Base-by-base conservation (phyloP, 805 yeast genomes). In the Spathaspora hagerdaliae region DNA sequence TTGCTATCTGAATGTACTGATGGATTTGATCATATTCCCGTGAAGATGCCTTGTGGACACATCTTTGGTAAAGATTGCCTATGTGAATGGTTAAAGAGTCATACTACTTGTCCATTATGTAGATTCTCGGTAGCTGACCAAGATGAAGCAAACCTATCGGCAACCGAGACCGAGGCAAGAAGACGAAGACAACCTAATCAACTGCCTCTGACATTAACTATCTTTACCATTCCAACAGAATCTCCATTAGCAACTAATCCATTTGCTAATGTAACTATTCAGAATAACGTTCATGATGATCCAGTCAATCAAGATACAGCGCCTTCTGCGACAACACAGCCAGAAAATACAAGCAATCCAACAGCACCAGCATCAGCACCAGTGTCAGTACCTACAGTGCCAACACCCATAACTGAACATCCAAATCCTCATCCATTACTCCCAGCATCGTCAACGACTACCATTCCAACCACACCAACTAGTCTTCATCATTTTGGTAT, bases 61-160 rank as follows among this genome's bases (percentile, higher is more conserved):
- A 59, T 82, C 0, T 92, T 94, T 70, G 98, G 99, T 6, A 75
- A 82, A 50, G 77, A 79, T n/a, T 92, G 99, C 68, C 69, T 90
- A 24, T 78, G 73, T 47, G 87, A 85, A 54, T 92, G 99, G 99
- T 77, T 92, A 42, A 77, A 75, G 49, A 67, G 78, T 24, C 82
- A 85, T 55, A 76, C 79, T 29, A 79, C 88, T 2, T 91, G 98
- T 61, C 99, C 99, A 0, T 65, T 92, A 39, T 92, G 99, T 61
- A 80, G 98, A 47, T 71, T 71, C 13, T 68, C 74, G 15, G 68
- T 85, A 2, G 54, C 51, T 10, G 63, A 48, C 73, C 38, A 49
- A 14, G 38, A 24, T n/a, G 38, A 42, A 38, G 14, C 38, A 9
- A 24, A 14, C 35, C 24, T 41, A 5, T n/a, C 41, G 24, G 32